Percentiles rank a stretch among this genome's conserved stretches.
These are phyloP conservation scores for Hyaloperonospora arabidopsidis DNA, from an alignment of 352 stramenopile species.

Conservation along the genomic window DNA sequence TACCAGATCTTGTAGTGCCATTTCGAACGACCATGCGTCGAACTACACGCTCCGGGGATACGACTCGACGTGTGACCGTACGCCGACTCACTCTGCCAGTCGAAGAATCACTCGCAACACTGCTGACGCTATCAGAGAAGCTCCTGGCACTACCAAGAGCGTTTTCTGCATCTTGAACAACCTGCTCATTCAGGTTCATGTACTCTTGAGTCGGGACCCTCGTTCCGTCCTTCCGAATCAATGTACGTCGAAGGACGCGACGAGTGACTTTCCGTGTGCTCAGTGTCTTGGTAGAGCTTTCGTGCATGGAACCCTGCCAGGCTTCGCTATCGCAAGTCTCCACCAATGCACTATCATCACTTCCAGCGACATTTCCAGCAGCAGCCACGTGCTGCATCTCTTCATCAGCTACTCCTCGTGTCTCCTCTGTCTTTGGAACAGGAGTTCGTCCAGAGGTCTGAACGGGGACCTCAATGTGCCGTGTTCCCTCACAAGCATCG, in stretches of 20 bases:
- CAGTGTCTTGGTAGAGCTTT: no score
- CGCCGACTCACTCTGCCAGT: slow-evolving; percentile 13
- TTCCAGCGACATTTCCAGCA: slow-evolving; percentile 20
- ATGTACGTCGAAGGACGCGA: slow-evolving; percentile 16
- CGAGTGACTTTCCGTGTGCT: slow-evolving; percentile 11
- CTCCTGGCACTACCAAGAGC: slow-evolving; percentile 9
- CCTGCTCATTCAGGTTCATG: slow-evolving; percentile 12
- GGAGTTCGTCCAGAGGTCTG: slow-evolving; percentile 18
- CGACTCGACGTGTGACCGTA: slow-evolving; percentile 23
- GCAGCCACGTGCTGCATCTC: slow-evolving; percentile 16
- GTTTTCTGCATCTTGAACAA: slow-evolving; percentile 7
- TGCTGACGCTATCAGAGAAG: slow-evolving; percentile 19
- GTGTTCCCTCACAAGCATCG: slow-evolving; percentile 2
- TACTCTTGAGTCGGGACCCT: slow-evolving; percentile 12
- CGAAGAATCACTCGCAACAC: slow-evolving; percentile 20
- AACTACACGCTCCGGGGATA: slow-evolving; percentile 23
- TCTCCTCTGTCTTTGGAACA: slow-evolving; percentile 11
- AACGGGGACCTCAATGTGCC: slow-evolving; percentile 13
- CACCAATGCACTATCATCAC: slow-evolving; percentile 5
- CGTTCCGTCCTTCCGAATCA: slow-evolving; percentile 14
- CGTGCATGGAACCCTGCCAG: no score
- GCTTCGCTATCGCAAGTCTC: no score
- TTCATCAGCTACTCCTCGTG: slow-evolving; percentile 15
- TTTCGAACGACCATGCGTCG: slow-evolving; percentile 20
- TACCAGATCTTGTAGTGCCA: slow-evolving; percentile 1